Percentiles rank a stretch among this genome's conserved stretches.
Evolutionary conservation across 148 eudicot genomes (phyloP).

Genomic region (Limonium bicolor): DNA sequence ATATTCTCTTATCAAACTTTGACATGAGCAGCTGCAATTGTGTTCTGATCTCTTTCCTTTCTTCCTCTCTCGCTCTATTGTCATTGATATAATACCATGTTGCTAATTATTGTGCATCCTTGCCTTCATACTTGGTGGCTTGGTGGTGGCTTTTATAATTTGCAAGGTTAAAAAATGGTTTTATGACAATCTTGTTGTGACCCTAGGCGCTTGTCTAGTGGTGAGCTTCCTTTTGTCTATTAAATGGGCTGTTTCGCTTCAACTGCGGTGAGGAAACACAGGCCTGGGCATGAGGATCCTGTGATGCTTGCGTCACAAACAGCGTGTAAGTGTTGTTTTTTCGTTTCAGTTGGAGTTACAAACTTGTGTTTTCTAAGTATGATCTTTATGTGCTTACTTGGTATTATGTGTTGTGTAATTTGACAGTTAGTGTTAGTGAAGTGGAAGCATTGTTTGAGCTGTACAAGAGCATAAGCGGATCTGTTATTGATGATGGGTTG

Average conservation of each 20-base stretch:
- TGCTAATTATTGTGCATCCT: too few species aligned
- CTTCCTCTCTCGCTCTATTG: too few species aligned
- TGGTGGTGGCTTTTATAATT: too few species aligned
- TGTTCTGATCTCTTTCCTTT: too few species aligned
- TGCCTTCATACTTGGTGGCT: too few species aligned
- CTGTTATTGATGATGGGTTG: conserved; percentile 85
- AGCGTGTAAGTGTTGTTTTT: conserved; percentile 49
- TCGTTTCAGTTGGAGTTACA: neutral
- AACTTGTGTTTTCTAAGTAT: neutral
- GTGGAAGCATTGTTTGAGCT: conserved; percentile 95
- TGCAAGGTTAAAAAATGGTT: too few species aligned
- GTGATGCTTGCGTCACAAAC: conserved; percentile 65
- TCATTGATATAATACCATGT: too few species aligned
- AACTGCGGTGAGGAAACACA: conserved; percentile 26
- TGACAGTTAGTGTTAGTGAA: conserved; percentile 92
- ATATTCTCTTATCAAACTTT: too few species aligned
- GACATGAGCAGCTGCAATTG: too few species aligned
- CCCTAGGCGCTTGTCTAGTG: conserved; percentile 15
- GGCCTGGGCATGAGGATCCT: conserved; percentile 58
- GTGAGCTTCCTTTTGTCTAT: conserved; percentile 18
- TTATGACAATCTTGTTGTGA: too few species aligned
- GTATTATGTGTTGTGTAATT: conserved; percentile 1
- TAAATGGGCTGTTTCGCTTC: conserved; percentile 77
- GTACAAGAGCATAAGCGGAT: conserved; percentile 81
- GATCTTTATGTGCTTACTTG: neutral